Base-by-base conservation (phyloP, 2,329 filamentous ascomycete species). In the Graphiopsis chlorocephala region DNA sequence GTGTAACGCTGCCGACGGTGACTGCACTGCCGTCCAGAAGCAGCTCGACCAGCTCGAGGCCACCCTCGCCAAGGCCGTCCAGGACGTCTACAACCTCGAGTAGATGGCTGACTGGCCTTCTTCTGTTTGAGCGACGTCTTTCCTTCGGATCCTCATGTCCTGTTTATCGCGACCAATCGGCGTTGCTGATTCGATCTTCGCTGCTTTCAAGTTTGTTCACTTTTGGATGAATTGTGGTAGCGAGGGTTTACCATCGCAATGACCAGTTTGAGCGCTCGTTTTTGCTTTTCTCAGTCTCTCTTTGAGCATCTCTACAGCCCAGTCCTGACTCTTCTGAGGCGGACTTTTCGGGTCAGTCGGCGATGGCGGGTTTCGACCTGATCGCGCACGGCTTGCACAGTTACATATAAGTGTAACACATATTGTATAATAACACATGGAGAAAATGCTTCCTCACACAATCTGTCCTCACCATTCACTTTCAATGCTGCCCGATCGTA, bases 21-120 rank as follows among this genome's bases (percentile, higher is more conserved):
- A 64, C 23, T 68, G 67, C 67, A 64, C 66, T 11, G 42, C 65
- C 17, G 69, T 65, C 45, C 64, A 67, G 64, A 47, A 61, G 42
- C 58, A 63, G 28, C 61, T 68, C 48, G 61, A 68, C 10, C 48
- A 65, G 55, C 63, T 70, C 23, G 68, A 68, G 64, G 63, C 58
- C 26, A 57, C 58, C n/a, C 66, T 68, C 42, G 53, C 29, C 23
- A 55, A 61, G 56, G 63, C 63, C 12, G 56, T 60, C 10, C 33
- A 42, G 47, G 56, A 64, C 8, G 63, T 64, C 48, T 55, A 60
- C 45, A 64, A 55, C 23, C 53, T 64, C 20, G 26, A 33, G 11
- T 56, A 56, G 23, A 35, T 26, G 29, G 53, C 31, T 31, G 10
- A 26, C 14, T 35, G 28, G 20, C 38, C 26, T 47, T 60, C 57